A percentile compares a stretch with the other conserved stretches of the same genome.
phyloP scores from a whole-genome alignment of 2,329 filamentous ascomycete genomes.

The Fonsecaea nubica region DNA sequence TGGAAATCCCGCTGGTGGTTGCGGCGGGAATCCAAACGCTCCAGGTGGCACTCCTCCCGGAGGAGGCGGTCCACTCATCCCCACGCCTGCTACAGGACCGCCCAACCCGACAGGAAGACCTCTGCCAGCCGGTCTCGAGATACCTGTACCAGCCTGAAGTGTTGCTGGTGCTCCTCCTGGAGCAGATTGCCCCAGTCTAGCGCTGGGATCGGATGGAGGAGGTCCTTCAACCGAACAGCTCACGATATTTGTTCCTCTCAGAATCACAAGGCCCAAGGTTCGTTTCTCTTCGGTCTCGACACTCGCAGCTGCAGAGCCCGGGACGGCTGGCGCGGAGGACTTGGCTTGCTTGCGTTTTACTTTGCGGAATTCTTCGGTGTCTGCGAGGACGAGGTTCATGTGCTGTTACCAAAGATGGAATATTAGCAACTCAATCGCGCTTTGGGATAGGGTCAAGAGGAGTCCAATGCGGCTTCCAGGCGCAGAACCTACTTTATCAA shows the following conservation, averaged over 20 bases:
- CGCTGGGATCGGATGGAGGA: slow-evolving; percentile 89
- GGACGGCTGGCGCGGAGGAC: slow-evolving; percentile 64
- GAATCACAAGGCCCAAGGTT: slow-evolving; percentile 91
- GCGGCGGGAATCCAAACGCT: slow-evolving; percentile 58
- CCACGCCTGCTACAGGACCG: slow-evolving; percentile 84
- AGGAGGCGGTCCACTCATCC: slow-evolving; percentile 71
- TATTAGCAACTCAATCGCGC: slow-evolving; percentile 3
- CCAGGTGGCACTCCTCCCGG: slow-evolving; percentile 59
- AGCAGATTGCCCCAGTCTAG: slow-evolving; percentile 79
- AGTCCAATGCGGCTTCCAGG: background rate
- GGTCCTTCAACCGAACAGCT: slow-evolving; percentile 95
- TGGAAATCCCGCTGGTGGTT: slow-evolving; percentile 55
- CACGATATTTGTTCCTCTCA: slow-evolving; percentile 92
- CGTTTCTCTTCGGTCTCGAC: slow-evolving; percentile 95
- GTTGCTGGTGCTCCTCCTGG: slow-evolving; percentile 67
- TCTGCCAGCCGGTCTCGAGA: slow-evolving; percentile 87
- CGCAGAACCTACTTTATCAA: slow-evolving; percentile 79
- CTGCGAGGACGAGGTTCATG: slow-evolving; percentile 98
- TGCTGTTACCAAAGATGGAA: slow-evolving; percentile 64
- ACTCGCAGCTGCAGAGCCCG: slow-evolving; percentile 66
- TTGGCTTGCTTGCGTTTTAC: slow-evolving; percentile 85
- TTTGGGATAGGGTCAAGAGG: background rate
- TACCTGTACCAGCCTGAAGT: slow-evolving; percentile 82
- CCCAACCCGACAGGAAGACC: slow-evolving; percentile 82
- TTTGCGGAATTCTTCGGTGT: slow-evolving; percentile 96